Evolutionary conservation across 2,329 filamentous ascomycete genomes (phyloP).

Genomic region (Colletotrichum lini): DNA sequence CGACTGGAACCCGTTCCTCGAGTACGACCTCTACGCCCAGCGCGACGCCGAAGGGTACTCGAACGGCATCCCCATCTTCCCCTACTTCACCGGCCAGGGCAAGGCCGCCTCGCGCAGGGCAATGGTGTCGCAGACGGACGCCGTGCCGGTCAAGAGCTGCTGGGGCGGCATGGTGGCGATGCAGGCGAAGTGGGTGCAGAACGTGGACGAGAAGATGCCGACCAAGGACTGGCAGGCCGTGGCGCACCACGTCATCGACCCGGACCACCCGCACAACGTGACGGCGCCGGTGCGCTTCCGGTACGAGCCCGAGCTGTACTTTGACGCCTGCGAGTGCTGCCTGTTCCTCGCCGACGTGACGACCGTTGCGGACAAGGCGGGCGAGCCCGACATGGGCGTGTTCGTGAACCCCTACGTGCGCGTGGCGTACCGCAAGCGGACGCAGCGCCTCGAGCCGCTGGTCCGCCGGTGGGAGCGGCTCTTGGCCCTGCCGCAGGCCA

Average conservation of each 20-base stretch:
- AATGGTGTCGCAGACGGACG: conserved; percentile 72
- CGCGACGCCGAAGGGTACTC: conserved; percentile 76
- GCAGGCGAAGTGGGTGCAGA: conserved; percentile 72
- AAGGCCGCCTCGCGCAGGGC: conserved; percentile 71
- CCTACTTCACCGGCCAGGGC: conserved; percentile 72
- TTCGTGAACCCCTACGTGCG: conserved; percentile 84
- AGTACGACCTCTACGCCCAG: conserved; percentile 82
- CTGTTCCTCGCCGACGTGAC: conserved; percentile 67
- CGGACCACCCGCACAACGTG: conserved; percentile 48
- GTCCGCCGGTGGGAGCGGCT: conserved; percentile 77
- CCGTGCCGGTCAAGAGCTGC: conserved; percentile 80
- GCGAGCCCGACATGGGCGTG: conserved; percentile 60
- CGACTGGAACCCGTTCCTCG: conserved; percentile 76
- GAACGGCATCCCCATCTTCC: conserved; percentile 76
- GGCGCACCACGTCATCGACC: conserved; percentile 51
- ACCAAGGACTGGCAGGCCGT: conserved; percentile 49
- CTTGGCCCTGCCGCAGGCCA: conserved; percentile 70
- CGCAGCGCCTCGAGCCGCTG: conserved; percentile 48
- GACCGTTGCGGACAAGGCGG: conserved; percentile 51
- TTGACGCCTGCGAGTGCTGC: conserved; percentile 77
- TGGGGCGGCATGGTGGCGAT: conserved; percentile 84
- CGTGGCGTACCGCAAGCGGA: conserved; percentile 72
- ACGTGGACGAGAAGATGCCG: conserved; percentile 51
- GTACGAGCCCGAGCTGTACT: conserved; percentile 70
- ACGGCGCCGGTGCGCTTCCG: conserved; percentile 51